These are phyloP conservation scores for Nephelium lappaceum DNA, from an alignment of 345 rosid genomes.

Conservation along the genomic window DNA sequence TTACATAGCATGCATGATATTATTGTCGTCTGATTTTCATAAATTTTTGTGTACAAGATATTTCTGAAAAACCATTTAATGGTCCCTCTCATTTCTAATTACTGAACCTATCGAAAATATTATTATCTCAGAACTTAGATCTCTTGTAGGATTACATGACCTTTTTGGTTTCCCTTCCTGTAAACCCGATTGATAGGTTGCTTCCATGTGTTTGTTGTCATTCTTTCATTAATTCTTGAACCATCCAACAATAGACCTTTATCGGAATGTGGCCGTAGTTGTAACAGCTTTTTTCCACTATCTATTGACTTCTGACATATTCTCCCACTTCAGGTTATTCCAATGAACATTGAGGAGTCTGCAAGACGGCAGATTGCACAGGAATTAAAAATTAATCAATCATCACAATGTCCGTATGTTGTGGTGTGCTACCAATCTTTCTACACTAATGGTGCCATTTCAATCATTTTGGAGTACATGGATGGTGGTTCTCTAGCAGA, in stretches of 20 bases:
- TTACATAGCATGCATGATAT: background rate
- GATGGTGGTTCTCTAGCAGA: constrained; percentile 91
- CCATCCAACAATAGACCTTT: background rate
- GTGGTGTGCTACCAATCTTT: constrained; percentile 85
- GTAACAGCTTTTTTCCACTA: constrained; percentile 12
- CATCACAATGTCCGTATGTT: constrained; percentile 73
- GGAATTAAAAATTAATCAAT: constrained; percentile 82
- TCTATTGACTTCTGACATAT: constrained; percentile 9
- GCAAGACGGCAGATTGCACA: constrained; percentile 66
- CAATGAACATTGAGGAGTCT: constrained; percentile 74
- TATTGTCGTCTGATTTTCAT: background rate
- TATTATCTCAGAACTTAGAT: background rate
- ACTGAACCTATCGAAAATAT: background rate
- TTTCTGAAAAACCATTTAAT: background rate
- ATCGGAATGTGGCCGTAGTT: background rate
- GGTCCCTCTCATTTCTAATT: background rate
- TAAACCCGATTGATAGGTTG: background rate
- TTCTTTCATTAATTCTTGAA: background rate
- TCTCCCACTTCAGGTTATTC: constrained; percentile 56
- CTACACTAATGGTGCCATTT: constrained; percentile 77
- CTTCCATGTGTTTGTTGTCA: background rate
- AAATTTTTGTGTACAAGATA: background rate
- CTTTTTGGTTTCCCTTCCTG: background rate
- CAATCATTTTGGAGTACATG: constrained; percentile 90
- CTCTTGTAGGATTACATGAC: background rate